These are phyloP conservation scores for Acanthamoeba culbertsoni DNA, from an alignment of 208 protist genomes.

Conservation along the genomic window DNA sequence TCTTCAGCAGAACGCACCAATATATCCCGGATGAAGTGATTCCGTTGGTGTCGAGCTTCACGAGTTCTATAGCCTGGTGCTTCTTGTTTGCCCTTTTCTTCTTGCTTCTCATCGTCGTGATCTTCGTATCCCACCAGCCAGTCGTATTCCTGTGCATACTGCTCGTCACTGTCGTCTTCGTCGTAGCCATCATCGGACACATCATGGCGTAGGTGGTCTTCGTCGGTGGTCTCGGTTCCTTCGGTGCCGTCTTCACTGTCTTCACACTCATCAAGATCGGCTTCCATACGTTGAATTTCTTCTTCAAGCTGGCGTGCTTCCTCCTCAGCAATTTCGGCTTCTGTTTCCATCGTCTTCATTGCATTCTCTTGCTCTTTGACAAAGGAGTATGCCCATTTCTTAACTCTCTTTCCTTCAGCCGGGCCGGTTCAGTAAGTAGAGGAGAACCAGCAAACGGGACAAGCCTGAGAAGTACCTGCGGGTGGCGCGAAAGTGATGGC, in stretches of 20 bases:
- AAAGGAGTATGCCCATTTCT: background rate
- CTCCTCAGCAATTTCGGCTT: background rate
- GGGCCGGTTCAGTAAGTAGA: background rate
- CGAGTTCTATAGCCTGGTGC: no score
- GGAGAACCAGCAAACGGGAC: no score
- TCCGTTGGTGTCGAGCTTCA: background rate
- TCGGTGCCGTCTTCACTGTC: background rate
- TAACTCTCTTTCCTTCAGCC: background rate
- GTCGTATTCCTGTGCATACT: background rate
- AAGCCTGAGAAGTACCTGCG: background rate
- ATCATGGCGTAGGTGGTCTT: no score
- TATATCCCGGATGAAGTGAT: background rate
- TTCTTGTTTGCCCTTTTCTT: background rate
- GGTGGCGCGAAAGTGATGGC: background rate
- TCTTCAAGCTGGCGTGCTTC: constrained; percentile 19
- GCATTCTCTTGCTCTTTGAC: background rate
- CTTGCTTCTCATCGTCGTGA: background rate
- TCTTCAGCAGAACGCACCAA: background rate
- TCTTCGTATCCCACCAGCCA: background rate
- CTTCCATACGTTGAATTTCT: background rate
- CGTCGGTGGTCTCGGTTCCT: background rate
- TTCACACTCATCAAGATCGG: background rate
- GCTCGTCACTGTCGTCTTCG: background rate
- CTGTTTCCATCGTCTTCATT: background rate
- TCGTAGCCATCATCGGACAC: no score